Base-by-base conservation (phyloP, 2,329 filamentous ascomycete genomes). In the Volutella citrinella region DNA sequence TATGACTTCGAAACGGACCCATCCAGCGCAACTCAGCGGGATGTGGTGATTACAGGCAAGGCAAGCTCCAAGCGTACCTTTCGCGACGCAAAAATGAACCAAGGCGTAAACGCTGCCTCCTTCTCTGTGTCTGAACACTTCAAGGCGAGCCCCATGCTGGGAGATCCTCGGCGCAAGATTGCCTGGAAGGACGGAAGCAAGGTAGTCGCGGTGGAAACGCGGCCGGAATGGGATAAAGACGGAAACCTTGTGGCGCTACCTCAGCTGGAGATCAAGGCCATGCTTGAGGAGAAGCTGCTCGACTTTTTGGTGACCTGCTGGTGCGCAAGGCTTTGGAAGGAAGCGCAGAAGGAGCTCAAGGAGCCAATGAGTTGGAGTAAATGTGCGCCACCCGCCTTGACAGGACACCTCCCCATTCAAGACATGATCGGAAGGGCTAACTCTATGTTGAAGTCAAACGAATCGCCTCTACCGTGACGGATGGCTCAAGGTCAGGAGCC, bases 221-320 rank as follows among this genome's bases (percentile, higher is more conserved):
- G 42, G 2, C 39, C 46, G 2, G 46, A 44, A 19, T 40, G 53
- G 3, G 36, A 43, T 11, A 38, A 45, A 10, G 27, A 53, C 5
- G 46, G 43, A 5, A 43, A 31, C 0, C 11, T 52, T 4, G 13
- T 30, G 4, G 40, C 38, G 12, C 30, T 45, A 7, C 53, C 55
- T 4, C 36, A 50, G 10, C 37, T 59, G 18, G 36, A 49, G 5
- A 44, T 58, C 5, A 49, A 49, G 19, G 24, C 23, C 1, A 29
- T 12, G 0, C 27, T 56, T 13, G 40, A 47, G 2, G 51, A 53
- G n/a, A 58, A 50, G 27, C 19, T 47, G 8, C 36, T 56, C 21
- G 56, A 59, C 40, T 31, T 59, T 3, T 23, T 59, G 10, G 52
- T 59, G 1, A 35, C 52, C 1, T 53, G 52, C 8, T 59, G 55